Base-by-base conservation (phyloP, 2,329 filamentous ascomycete genomes). In the Phialocephala sp. region DNA sequence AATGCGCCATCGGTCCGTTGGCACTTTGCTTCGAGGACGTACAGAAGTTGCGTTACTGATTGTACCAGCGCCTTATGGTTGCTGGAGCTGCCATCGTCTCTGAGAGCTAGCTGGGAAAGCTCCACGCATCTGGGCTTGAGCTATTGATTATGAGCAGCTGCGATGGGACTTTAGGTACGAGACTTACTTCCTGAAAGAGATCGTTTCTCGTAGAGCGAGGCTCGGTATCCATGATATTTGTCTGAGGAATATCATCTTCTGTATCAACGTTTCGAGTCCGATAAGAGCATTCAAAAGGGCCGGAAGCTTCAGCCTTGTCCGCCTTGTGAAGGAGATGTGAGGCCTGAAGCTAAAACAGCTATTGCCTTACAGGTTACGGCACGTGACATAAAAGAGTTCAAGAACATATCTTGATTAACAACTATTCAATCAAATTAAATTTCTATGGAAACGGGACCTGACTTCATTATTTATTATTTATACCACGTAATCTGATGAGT, bases 101-200 rank as follows among this genome's bases (percentile, higher is more conserved):
- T 80, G 24, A 88, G 80, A 1, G 84, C 82, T 61, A 87, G 76
- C 73, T 87, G 81, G 77, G 85, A 88, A 67, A 89, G 83, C 64
- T 83, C 80, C 63, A 90, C 80, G 71, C 87, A 90, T 69, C 79
- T 82, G 75, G 87, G 86, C 77, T 89, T 89, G 66, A 90, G 83
- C 87, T 90, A 47, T 56, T 64, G 22, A 37, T n/a, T 32, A 20
- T 47, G 37, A 18, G 20, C 4, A 20, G 8, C 18, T 14, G 32
- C 22, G 54, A 32, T 32, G 11, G 22, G 2, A 36, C 14, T 20
- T 14, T 8, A 57, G 45, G 8, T 54, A 6, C 12, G 6, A 32
- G n/a, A 39, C 54, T 59, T 69, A 76, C 75, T 60, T 74, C 64
- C 59, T 74, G 73, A 59, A 77, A 77, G 37, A 77, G 72, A 58